Conservation (phyloP, 768 basidiomycete species). For the Suillus subalutaceus region DNA sequence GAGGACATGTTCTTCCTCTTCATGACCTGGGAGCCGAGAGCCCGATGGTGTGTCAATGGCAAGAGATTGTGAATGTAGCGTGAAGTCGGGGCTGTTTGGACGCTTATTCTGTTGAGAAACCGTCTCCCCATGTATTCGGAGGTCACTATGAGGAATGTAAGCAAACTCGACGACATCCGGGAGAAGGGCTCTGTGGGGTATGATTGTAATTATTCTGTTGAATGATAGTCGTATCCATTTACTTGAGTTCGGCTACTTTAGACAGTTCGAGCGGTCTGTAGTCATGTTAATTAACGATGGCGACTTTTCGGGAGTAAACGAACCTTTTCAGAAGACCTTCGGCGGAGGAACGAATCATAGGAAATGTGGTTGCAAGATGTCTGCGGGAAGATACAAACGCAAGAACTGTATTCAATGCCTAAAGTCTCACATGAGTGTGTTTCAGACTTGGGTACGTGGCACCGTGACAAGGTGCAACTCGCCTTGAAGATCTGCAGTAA, state of each 20-base stretch:
- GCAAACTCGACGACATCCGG: conserved; percentile 83
- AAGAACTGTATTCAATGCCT: conserved; percentile 89
- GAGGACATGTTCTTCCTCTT: conserved; percentile 51
- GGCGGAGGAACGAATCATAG: conserved; percentile 74
- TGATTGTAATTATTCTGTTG: conserved; percentile 1
- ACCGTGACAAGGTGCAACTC: conserved; percentile 12
- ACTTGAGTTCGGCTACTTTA: conserved; percentile 87
- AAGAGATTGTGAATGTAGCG: conserved; percentile 22
- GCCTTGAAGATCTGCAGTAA: conserved; percentile 47
- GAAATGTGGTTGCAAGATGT: conserved; percentile 79
- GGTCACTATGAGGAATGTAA: conserved; percentile 68
- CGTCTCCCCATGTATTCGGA: conserved; percentile 53
- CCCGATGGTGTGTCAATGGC: conserved; percentile 13
- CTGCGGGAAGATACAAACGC: conserved; percentile 85
- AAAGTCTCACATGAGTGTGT: not conserved
- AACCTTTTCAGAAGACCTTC: conserved; percentile 79
- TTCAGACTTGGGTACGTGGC: not conserved
- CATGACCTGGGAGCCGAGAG: conserved; percentile 28
- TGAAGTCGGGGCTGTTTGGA: conserved; percentile 46
- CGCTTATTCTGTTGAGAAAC: conserved; percentile 28
- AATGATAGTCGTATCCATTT: not conserved
- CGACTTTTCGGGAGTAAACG: conserved; percentile 15
- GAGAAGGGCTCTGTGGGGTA: conserved; percentile 63
- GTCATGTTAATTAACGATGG: not conserved
- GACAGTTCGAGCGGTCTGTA: conserved; percentile 76